Base-by-base conservation (phyloP, 768 basidiomycete genomes). In the Lactarius indigo region DNA sequence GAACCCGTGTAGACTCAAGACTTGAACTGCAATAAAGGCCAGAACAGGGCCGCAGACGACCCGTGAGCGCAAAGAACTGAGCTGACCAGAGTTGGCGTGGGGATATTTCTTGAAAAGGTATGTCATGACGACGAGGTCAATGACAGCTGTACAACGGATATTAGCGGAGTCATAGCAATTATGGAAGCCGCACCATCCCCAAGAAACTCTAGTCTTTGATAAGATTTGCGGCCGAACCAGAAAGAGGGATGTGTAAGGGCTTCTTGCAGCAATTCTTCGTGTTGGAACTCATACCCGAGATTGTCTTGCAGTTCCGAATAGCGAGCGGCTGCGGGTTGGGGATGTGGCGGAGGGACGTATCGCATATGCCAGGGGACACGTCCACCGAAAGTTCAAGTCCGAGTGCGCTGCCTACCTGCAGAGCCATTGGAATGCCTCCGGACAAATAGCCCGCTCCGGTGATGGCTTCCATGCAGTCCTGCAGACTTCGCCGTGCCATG, bases 201-300 rank as follows among this genome's bases (percentile, higher is more conserved):
- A 3, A 96, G 81, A 71, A 94, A 95, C 71, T 96, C 94, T 13
- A 95, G 78, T 17, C 94, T 84, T 68, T 96, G 90, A 75, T 96
- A 96, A 3, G 90, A 91, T 7, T 84, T 78, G 12, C 80, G 80
- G 15, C 81, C 82, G 2, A 75, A 75, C 12, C 82, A 79, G 70
- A 91, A 91, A 0, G 91, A 92, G 0, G 93, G 90, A 73, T 96
- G 94, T 0, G 91, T 93, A n/a, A 94, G 76, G 10, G 93, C 92
- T 76, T 94, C 88, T 9, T 90, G 72, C 2, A 96, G 76, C 18
- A 92, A 75, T 57, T 82, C 79, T n/a, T 84, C 82, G 23, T 82
- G 79, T 64, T 81, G 79, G 74, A 95, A 94, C 28, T 78, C 76
- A 71, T 96, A 94, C 1, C 90, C 89, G 52, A 96, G 78, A 28